Percentiles rank a stretch among this genome's conserved stretches.
Conservation (phyloP, 1,284 basidiomycete genomes). For the Phylloporus sp. region DNA sequence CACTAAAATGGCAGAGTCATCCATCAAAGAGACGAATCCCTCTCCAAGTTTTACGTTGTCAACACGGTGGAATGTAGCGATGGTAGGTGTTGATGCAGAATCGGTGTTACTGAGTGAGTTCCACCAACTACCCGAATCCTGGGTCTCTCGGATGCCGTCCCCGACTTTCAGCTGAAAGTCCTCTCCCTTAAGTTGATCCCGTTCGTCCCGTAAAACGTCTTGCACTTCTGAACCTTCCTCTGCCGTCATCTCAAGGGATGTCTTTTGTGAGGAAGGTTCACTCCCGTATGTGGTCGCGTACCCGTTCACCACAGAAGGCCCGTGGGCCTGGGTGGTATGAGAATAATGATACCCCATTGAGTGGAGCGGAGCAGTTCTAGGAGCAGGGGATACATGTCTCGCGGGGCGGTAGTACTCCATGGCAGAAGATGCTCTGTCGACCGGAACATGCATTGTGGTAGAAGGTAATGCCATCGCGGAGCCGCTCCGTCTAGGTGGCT, state of each 20-base stretch:
- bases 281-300: conserved; percentile 30
- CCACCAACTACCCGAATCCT: conserved; percentile 64
- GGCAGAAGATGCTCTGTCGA: conserved; percentile 76
- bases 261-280: conserved; percentile 32
- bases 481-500: conserved; percentile 54
- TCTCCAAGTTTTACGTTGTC: conserved; percentile 51
- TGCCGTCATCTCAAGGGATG: conserved; percentile 37
- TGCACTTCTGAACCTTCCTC: conserved; percentile 38
- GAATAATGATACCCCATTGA: conserved; percentile 26
- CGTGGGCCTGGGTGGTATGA: conserved; percentile 39
- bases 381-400: conserved; percentile 51
- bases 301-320: conserved; percentile 27
- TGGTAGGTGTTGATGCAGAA: conserved; percentile 66
- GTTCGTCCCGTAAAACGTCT: conserved; percentile 3
- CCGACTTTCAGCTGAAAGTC: conserved; percentile 1
- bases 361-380: conserved; percentile 36
- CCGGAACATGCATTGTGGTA: conserved; percentile 48
- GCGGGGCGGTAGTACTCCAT: conserved; percentile 65
- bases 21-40: conserved; percentile 89
- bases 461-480: conserved; percentile 65
- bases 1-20: conserved; percentile 54
- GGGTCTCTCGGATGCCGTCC: conserved; percentile 31
- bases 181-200: conserved; percentile 6
- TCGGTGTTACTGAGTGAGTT: conserved; percentile 52
- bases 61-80: conserved; percentile 61